Conservation (phyloP, 805 yeast genomes). For the Teunomyces pallodes region DNA sequence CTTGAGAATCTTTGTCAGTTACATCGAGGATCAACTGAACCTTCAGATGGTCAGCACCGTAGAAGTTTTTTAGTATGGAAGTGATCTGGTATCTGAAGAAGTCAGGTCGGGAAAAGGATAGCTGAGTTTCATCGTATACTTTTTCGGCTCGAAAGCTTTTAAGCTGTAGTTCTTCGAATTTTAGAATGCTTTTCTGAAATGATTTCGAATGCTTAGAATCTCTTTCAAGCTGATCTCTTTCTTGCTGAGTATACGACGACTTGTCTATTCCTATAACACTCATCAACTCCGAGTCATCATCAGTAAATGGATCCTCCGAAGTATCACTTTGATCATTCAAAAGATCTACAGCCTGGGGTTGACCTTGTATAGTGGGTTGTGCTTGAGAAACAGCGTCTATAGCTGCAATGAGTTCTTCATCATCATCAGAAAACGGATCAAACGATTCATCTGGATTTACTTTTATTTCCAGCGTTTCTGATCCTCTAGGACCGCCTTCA, state of each 20-base stretch:
- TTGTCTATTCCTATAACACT: constrained; percentile 1
- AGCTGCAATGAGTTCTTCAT: constrained; percentile 15
- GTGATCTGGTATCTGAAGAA: constrained; percentile 50
- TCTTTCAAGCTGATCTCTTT: constrained; percentile 3
- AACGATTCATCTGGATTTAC: constrained; percentile 10
- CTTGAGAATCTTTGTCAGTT: constrained; percentile 29
- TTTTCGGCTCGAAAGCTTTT: constrained; percentile 1
- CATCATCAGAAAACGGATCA: constrained; percentile 33
- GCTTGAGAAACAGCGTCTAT: constrained; percentile 1
- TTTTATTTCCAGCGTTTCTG: neutral
- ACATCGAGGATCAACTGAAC: constrained; percentile 59
- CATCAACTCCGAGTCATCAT: constrained; percentile 8
- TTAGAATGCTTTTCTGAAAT: constrained; percentile 8
- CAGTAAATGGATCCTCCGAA: constrained; percentile 13
- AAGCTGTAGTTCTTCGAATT: constrained; percentile 6
- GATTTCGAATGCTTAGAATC: constrained; percentile 13
- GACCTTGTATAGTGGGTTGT: neutral
- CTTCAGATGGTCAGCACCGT: constrained; percentile 22
- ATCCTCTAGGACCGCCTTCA: constrained; percentile 11
- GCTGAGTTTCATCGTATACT: neutral
- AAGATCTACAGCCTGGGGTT: neutral
- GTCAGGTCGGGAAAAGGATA: constrained; percentile 45
- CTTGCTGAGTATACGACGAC: constrained; percentile 8
- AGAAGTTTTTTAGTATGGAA: constrained; percentile 28
- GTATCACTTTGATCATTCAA: neutral